Evolutionary conservation across 2,329 filamentous ascomycete species (phyloP).

Genomic region (Penicillium sp.): DNA sequence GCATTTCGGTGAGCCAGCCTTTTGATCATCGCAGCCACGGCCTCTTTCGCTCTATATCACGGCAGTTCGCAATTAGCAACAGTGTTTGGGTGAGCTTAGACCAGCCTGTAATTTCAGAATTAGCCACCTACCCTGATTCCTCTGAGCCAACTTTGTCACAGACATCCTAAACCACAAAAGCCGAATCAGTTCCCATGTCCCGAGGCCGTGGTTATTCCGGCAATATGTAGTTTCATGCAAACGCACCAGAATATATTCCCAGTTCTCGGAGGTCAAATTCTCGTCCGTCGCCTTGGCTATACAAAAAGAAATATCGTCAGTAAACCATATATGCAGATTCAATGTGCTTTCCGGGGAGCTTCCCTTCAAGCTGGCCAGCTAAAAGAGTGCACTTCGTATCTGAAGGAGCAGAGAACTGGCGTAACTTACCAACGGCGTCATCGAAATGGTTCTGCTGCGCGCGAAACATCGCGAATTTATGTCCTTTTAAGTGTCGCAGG

Average conservation of each 20-base stretch:
- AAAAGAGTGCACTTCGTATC: background rate
- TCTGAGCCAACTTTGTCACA: conserved; percentile 57
- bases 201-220: background rate
- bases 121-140: conserved; percentile 46
- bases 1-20: conserved; percentile 88
- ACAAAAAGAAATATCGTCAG: conserved; percentile 27
- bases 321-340: background rate
- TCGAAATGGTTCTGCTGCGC: conserved; percentile 67
- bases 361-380: background rate
- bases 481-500: conserved; percentile 8
- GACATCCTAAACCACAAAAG: conserved; percentile 49
- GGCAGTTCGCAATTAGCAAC: conserved; percentile 14
- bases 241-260: conserved; percentile 65
- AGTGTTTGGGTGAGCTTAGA: background rate
- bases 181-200: conserved; percentile 7
- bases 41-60: conserved; percentile 66
- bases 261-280: conserved; percentile 86
- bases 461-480: conserved; percentile 52
- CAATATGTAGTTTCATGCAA: background rate
- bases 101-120: background rate
- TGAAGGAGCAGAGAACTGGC: background rate
- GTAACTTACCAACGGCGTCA: conserved; percentile 62
- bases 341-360: background rate
- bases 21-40: conserved; percentile 86
- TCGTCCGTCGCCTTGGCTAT: conserved; percentile 88